phyloP scores from a whole-genome alignment of 192 early-diverging fungal species.

The Podila horticola region DNA sequence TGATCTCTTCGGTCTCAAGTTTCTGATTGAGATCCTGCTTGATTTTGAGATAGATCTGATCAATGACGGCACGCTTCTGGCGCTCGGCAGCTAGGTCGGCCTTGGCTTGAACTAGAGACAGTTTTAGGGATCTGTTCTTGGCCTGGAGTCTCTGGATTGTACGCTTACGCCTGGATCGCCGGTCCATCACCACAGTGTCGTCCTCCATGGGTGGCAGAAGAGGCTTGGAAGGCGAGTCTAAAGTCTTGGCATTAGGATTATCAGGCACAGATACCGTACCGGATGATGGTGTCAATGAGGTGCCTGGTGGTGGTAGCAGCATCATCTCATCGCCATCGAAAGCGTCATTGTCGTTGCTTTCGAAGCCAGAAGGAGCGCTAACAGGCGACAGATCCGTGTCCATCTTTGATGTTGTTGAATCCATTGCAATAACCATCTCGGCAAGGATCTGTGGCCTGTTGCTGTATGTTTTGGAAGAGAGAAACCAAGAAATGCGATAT shows the following conservation, averaged over 20 bases:
- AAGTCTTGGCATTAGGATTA: neutral
- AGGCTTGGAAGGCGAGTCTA: neutral
- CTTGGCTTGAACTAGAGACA: conserved; percentile 18
- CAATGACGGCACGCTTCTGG: conserved; percentile 22
- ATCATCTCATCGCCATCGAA: conserved; percentile 43
- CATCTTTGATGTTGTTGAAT: neutral
- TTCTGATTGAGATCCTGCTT: conserved; percentile 25
- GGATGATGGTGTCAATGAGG: neutral
- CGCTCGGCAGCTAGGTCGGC: conserved; percentile 34
- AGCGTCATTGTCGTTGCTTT: conserved; percentile 16
- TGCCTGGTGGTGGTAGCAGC: conserved; percentile 5
- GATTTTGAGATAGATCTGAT: conserved; percentile 31
- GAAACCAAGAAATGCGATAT: too few species aligned
- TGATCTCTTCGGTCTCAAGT: conserved; percentile 29
- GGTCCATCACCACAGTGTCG: conserved; percentile 1
- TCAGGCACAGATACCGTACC: conserved; percentile 12
- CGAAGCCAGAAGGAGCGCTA: conserved; percentile 16
- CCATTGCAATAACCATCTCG: neutral
- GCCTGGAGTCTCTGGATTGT: conserved; percentile 23
- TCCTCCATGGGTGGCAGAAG: neutral
- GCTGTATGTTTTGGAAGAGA: neutral
- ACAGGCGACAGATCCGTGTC: conserved; percentile 17
- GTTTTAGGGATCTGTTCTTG: conserved; percentile 25
- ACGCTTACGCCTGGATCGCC: conserved; percentile 15
- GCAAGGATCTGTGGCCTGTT: neutral